A percentile compares a stretch with the other conserved stretches of the same genome.
These are phyloP conservation scores for Rauvolfia tetraphylla DNA, from an alignment of 257 asterid genomes.

Conservation along the genomic window DNA sequence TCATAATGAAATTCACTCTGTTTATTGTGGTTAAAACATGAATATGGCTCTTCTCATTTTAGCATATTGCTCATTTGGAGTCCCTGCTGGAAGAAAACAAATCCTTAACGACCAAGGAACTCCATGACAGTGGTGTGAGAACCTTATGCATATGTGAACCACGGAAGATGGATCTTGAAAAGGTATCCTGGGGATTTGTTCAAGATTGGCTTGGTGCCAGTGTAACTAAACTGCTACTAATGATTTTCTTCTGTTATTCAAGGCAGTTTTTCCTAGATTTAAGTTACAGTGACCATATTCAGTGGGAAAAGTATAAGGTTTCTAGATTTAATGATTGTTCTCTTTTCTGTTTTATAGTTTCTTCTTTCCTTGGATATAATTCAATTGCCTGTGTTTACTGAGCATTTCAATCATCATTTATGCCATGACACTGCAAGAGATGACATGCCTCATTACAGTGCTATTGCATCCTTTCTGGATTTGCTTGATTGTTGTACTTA, in stretches of 20 bases:
- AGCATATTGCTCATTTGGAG: conserved; percentile 87
- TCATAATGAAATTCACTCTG: not conserved
- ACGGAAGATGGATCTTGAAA: conserved; percentile 62
- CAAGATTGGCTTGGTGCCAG: not conserved
- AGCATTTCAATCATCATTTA: not conserved
- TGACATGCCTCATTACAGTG: not conserved
- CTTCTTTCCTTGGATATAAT: not conserved
- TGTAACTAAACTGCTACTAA: not conserved
- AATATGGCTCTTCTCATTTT: conserved; percentile 21
- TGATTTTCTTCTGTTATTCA: not conserved
- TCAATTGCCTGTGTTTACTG: not conserved
- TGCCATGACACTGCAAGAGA: not conserved
- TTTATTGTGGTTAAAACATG: not conserved
- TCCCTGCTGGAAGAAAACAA: conserved; percentile 58
- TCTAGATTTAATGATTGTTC: not conserved
- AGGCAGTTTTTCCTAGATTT: not conserved
- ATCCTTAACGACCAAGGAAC: conserved; percentile 61
- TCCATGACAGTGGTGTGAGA: conserved; percentile 81
- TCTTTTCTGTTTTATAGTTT: not conserved
- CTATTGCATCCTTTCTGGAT: not conserved
- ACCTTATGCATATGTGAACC: conserved; percentile 71
- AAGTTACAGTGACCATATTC: not conserved
- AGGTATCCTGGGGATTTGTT: conserved; percentile 46
- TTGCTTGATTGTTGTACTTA: not conserved
- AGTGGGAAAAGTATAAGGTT: not conserved